Base-by-base conservation (phyloP, 768 basidiomycete species). In the Fomitopsis pulvina region DNA sequence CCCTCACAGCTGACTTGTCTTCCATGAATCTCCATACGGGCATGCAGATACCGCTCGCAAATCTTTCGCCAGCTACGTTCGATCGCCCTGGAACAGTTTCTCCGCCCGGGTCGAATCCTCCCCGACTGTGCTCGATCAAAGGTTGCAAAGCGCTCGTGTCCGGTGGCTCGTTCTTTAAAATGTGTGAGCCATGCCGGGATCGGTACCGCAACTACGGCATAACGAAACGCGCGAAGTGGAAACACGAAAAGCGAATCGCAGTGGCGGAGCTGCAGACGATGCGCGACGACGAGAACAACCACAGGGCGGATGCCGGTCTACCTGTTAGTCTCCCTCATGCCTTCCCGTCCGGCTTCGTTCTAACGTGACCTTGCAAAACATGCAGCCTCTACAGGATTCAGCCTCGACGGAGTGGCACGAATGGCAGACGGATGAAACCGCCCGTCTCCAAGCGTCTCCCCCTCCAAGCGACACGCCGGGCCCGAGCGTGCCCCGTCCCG, bases 201-300 rank as follows among this genome's bases (percentile, higher is more conserved):
- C 67, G 76, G 8, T 79, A 79, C 60, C 71, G 75, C 43, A 66
- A 58, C 28, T 80, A 81, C 48, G 78, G 78, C 0, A 75, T 63
- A 43, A 79, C 77, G 1, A 81, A 79, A 59, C 74, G 79, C 16
- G 68, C 69, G 2, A 81, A 79, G 54, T 75, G 74, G 75, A 76
- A 72, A 57, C 64, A 66, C 12, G 74, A 75, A 52, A 70, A 76
- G 27, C 66, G 67, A 49, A 66, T 66, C 12, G 71, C 68, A 12
- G 66, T 75, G n/a, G 59, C 62, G 0, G 73, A 75, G 51, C 60
- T 77, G 47, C 62, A 67, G 9, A 61, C 56, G 8, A 56, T 71
- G 14, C 58, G 71, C 3, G 61, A 45, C n/a, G 62, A 62, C 49
- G 73, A 77, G 55, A 71, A 76, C 48, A 56, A 62, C 47, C 62